phyloP scores from a whole-genome alignment of 2,329 filamentous ascomycete genomes.

The Rosellinia necatrix region DNA sequence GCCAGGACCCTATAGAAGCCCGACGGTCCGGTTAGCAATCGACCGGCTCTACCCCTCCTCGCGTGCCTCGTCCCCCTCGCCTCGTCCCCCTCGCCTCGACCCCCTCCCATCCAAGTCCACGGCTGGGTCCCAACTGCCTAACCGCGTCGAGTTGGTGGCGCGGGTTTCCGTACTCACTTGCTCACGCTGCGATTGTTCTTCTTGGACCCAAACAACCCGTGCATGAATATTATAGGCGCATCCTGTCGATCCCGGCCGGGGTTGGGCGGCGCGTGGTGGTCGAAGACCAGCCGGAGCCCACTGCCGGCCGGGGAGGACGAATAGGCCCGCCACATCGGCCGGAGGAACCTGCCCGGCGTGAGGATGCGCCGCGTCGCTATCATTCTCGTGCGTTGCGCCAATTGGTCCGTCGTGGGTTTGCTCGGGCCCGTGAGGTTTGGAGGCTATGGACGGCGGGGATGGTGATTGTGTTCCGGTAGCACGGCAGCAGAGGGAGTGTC shows the following conservation, averaged over 20 bases:
- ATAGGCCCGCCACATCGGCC: constrained; percentile 17
- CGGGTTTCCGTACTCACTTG: constrained; percentile 69
- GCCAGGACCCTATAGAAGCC: constrained; percentile 68
- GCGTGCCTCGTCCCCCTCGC: too few species aligned
- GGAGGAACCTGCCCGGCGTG: constrained; percentile 11
- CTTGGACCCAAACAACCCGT: constrained; percentile 93
- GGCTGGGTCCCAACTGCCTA: too few species aligned
- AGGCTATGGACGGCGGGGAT: background rate
- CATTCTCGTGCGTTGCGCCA: constrained; percentile 4
- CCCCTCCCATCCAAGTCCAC: too few species aligned
- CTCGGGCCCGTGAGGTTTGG: background rate
- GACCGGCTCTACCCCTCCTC: background rate
- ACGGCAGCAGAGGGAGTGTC: too few species aligned
- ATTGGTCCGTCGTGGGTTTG: too few species aligned
- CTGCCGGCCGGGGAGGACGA: constrained; percentile 12
- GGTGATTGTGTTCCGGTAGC: background rate
- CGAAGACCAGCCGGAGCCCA: constrained; percentile 58
- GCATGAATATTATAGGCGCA: constrained; percentile 80
- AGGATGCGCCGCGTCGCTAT: constrained; percentile 15
- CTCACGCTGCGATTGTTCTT: constrained; percentile 93
- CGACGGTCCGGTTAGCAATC: constrained; percentile 4
- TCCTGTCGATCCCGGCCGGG: constrained; percentile 46
- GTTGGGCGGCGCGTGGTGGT: constrained; percentile 65
- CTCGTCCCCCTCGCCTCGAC: too few species aligned
- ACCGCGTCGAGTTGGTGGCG: too few species aligned